These are phyloP conservation scores for Globisporangium paddicum DNA, from an alignment of 352 stramenopile species.

Conservation along the genomic window DNA sequence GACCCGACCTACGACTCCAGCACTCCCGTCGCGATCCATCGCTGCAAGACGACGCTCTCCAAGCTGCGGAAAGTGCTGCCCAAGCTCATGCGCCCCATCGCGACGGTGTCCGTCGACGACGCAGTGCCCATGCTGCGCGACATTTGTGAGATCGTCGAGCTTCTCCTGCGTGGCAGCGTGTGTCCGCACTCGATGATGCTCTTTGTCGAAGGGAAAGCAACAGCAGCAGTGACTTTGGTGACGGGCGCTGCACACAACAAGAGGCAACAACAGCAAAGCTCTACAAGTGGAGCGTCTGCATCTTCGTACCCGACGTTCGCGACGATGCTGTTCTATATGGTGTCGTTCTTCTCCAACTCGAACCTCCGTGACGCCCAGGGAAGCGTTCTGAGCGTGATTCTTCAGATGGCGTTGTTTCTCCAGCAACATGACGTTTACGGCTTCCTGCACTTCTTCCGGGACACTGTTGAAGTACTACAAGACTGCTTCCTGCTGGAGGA, in stretches of 20 bases:
- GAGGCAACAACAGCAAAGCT: background rate
- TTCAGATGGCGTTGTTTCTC: slow-evolving; percentile 54
- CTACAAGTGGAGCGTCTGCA: slow-evolving; percentile 5
- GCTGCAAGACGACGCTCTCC: slow-evolving; percentile 62
- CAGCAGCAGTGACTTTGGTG: background rate
- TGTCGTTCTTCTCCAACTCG: slow-evolving; percentile 59
- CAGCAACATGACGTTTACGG: slow-evolving; percentile 45
- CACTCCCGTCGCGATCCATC: slow-evolving; percentile 28
- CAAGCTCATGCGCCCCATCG: slow-evolving; percentile 57
- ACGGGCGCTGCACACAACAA: background rate
- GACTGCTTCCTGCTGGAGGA: slow-evolving; percentile 59
- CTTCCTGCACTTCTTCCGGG: slow-evolving; percentile 63
- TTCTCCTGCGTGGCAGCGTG: slow-evolving; percentile 35
- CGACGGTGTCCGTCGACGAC: slow-evolving; percentile 22
- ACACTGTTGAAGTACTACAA: slow-evolving; percentile 45
- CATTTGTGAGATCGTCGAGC: slow-evolving; percentile 47
- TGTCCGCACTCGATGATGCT: slow-evolving; percentile 61
- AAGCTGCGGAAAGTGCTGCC: slow-evolving; percentile 66
- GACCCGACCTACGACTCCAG: slow-evolving; percentile 34
- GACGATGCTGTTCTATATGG: slow-evolving; percentile 72
- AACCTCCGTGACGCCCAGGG: slow-evolving; percentile 28
- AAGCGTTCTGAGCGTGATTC: slow-evolving; percentile 39
- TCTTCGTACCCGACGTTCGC: slow-evolving; percentile 43
- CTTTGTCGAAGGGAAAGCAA: slow-evolving; percentile 33
- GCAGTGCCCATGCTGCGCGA: slow-evolving; percentile 40